A percentile compares a stretch with the other conserved stretches of the same genome.
Conservation (phyloP, 805 yeast species). For the Metschnikowia henanensis region DNA sequence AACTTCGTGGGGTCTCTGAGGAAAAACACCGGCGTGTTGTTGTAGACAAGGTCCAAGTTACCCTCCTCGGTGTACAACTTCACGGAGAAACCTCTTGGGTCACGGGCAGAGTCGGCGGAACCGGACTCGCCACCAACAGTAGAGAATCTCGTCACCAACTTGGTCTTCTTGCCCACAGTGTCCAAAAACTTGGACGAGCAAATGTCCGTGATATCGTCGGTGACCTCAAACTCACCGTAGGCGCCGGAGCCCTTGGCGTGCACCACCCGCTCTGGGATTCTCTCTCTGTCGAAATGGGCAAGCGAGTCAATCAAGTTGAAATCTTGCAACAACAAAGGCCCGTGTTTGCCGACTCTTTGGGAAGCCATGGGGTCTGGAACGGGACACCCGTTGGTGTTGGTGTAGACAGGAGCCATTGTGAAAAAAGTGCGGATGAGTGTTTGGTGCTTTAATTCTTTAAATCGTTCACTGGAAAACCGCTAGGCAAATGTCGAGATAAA, state of each 20-base stretch:
- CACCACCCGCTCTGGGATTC: slow-evolving; percentile 91
- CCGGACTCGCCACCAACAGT: slow-evolving; percentile 88
- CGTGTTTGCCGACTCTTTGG: slow-evolving; percentile 71
- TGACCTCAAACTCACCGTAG: slow-evolving; percentile 81
- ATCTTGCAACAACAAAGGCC: slow-evolving; percentile 82
- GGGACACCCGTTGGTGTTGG: slow-evolving; percentile 79
- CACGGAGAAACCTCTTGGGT: slow-evolving; percentile 83
- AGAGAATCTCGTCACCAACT: slow-evolving; percentile 68
- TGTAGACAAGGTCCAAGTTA: slow-evolving; percentile 80
- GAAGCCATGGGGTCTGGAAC: slow-evolving; percentile 74
- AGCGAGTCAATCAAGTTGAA: slow-evolving; percentile 76
- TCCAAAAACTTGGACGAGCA: slow-evolving; percentile 27
- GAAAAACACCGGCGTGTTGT: slow-evolving; percentile 85
- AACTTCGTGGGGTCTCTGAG: slow-evolving; percentile 83
- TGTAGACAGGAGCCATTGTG: slow-evolving; percentile 56
- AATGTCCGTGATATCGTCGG: slow-evolving; percentile 49
- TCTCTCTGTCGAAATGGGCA: slow-evolving; percentile 87
- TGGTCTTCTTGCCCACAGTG: slow-evolving; percentile 32
- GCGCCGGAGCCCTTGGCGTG: slow-evolving; percentile 96
- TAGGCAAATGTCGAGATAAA: background rate
- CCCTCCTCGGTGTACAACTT: slow-evolving; percentile 85
- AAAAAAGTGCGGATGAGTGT: no score
- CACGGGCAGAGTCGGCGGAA: slow-evolving; percentile 80
- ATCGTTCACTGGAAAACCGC: background rate
- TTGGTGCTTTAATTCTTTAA: background rate